These are phyloP conservation scores for Debaryomyces fabryi DNA, from an alignment of 1,139 yeast genomes.

Conservation along the genomic window DNA sequence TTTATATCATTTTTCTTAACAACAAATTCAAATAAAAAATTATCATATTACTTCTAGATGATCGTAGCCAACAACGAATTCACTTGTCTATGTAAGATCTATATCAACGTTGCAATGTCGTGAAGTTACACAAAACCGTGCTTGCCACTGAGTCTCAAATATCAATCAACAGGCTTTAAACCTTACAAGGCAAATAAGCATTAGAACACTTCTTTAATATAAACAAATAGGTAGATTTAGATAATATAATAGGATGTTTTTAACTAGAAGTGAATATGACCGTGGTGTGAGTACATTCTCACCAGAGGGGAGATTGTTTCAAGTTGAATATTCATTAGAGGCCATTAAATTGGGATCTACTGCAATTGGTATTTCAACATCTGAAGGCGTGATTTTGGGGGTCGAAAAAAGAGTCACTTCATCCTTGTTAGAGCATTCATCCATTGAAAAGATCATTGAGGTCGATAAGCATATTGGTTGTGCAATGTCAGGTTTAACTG, in stretches of 20 bases:
- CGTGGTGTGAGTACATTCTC: constrained; percentile 98
- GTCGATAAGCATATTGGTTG: constrained; percentile 94
- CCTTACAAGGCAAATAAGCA: neutral
- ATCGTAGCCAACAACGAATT: neutral
- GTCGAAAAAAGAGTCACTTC: constrained; percentile 98
- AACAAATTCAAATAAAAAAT: constrained; percentile 2
- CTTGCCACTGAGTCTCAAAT: constrained; percentile 35
- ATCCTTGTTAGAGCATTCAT: constrained; percentile 83
- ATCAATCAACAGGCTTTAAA: constrained; percentile 44
- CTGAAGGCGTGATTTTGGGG: constrained; percentile 94
- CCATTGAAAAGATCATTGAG: constrained; percentile 95
- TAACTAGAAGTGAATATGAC: constrained; percentile 98
- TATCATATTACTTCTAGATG: neutral
- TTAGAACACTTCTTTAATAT: neutral
- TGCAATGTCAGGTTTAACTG: constrained; percentile 98
- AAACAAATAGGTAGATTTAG: constrained; percentile 1
- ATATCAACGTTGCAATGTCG: neutral
- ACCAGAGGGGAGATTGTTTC: constrained; percentile 98
- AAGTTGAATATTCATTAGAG: constrained; percentile 96
- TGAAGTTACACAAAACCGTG: constrained; percentile 8
- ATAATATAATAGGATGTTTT: constrained; percentile 60
- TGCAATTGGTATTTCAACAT: constrained; percentile 96
- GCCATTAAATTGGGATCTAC: constrained; percentile 97
- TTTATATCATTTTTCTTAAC: constrained; percentile 4
- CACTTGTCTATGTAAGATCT: neutral